Conservation (phyloP, 257 asterid species). For the Coffea canephora region DNA sequence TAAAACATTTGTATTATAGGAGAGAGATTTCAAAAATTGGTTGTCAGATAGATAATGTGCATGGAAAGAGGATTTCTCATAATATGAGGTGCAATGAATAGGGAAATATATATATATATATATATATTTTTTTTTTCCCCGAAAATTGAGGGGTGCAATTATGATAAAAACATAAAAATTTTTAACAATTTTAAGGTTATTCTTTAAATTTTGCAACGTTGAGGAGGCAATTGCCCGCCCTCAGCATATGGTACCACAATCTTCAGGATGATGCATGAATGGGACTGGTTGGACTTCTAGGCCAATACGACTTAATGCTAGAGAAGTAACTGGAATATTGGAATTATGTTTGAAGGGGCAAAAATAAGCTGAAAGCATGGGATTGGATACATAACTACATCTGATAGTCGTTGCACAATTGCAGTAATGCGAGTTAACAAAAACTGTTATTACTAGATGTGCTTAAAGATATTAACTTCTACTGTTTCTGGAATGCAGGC, state of each 20-base stretch:
- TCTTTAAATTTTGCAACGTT: too few relatives aligned
- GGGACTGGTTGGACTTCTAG: background rate
- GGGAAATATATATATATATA: too few relatives aligned
- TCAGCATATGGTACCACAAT: background rate
- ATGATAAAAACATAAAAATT: too few relatives aligned
- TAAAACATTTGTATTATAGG: too few relatives aligned
- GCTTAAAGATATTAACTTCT: background rate
- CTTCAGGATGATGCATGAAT: background rate
- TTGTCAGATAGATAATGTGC: too few relatives aligned
- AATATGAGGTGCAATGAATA: too few relatives aligned
- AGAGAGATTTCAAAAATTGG: too few relatives aligned
- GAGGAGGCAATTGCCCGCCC: too few relatives aligned
- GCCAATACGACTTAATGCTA: background rate
- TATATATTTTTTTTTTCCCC: too few relatives aligned
- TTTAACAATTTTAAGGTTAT: too few relatives aligned
- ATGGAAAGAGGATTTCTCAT: too few relatives aligned
- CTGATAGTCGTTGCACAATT: background rate
- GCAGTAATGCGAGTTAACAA: background rate
- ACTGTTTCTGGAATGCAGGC: slow-evolving; percentile 37
- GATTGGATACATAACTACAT: background rate
- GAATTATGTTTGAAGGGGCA: background rate
- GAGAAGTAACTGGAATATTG: background rate
- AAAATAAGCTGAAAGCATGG: background rate
- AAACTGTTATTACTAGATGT: slow-evolving; percentile 7
- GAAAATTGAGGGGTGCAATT: too few relatives aligned